Percentiles rank a stretch among this genome's conserved stretches.
Conservation (phyloP, 805 yeast species). For the Metschnikowia peoriensis region DNA sequence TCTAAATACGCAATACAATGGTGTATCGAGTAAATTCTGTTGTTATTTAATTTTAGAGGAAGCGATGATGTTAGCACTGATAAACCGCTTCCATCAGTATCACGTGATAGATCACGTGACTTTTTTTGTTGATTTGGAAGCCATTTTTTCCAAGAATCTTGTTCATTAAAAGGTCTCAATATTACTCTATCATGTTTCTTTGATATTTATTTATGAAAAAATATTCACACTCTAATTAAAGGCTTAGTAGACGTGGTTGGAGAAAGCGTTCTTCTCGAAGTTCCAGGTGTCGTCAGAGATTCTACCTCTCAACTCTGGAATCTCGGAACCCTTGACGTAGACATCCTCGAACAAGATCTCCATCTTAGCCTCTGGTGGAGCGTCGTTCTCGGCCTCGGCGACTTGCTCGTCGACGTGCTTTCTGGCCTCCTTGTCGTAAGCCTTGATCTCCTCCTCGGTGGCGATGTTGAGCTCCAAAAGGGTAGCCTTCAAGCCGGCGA, state of each 20-base stretch:
- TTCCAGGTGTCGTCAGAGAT: constrained; percentile 94
- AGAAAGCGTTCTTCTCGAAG: constrained; percentile 52
- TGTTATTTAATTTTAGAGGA: background rate
- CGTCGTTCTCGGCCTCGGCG: constrained; percentile 87
- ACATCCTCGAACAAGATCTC: constrained; percentile 95
- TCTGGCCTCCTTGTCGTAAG: constrained; percentile 95
- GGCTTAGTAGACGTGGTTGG: constrained; percentile 44
- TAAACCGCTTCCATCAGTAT: background rate
- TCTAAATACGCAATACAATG: background rate
- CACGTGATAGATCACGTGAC: background rate
- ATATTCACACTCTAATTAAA: constrained; percentile 2
- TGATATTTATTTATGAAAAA: background rate
- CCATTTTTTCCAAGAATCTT: background rate
- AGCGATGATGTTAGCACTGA: background rate
- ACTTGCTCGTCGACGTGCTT: constrained; percentile 92
- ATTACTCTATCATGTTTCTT: background rate
- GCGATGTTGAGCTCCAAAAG: constrained; percentile 82
- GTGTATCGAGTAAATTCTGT: background rate
- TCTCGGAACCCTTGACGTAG: constrained; percentile 91
- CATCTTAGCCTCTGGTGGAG: constrained; percentile 95
- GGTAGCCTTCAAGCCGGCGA: constrained; percentile 90
- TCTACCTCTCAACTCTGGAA: constrained; percentile 93
- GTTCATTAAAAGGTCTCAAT: background rate
- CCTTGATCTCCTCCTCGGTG: constrained; percentile 90
- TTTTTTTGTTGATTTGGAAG: too few relatives aligned